Evolutionary conservation across 768 basidiomycete species (phyloP), one percentile per base, ranked within the genome.

Genomic region (Strobilomyces echinocephalus): DNA sequence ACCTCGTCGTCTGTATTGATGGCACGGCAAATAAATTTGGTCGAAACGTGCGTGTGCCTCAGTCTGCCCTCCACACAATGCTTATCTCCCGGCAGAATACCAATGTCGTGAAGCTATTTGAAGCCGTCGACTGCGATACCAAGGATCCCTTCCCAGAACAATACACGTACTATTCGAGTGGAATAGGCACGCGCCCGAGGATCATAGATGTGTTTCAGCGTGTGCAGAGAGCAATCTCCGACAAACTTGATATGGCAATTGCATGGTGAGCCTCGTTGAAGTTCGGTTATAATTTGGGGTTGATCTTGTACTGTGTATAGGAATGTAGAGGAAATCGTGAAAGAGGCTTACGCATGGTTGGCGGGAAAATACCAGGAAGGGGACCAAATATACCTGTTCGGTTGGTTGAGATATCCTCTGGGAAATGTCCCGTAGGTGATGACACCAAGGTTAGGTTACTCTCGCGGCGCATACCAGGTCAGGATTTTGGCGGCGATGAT

Each of bases 11-110:
- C 39, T 53, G 52, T 46, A 53, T 53, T 12, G 52, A 53, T 30
- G 52, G 52, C 14, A 53, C 52, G 26, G 52, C 52, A 31, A 53
- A 53, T 14, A 53, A 53, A 47, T 53, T 53, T 5, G 52, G 52
- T 28, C 38, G 52, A 47, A 34, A 53, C 6, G 52, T 53, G 33
- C 14, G 52, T 46, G 15, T 24, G 33, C 11, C 3, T 15, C 5
- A 2, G 20, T 33, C 4, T 14, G 11, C 31, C 26, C 1, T n/a
- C 24, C 4, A 24, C 26, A 10, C n/a, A 12, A 20, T 21, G 18
- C 14, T 31, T 15, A 53, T 41, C 36, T 33, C 30, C 33, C 4
- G 11, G 41, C 39, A 53, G 52, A 53, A 53, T 41, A 53, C 52
- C 18, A 53, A 53, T 42, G 52, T 53, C 18, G 52, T 53, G 46